A percentile compares a stretch with the other conserved stretches of the same genome.
These are phyloP conservation scores for Heterobasidion annosum DNA, from an alignment of 1,284 basidiomycete species.

Conservation along the genomic window DNA sequence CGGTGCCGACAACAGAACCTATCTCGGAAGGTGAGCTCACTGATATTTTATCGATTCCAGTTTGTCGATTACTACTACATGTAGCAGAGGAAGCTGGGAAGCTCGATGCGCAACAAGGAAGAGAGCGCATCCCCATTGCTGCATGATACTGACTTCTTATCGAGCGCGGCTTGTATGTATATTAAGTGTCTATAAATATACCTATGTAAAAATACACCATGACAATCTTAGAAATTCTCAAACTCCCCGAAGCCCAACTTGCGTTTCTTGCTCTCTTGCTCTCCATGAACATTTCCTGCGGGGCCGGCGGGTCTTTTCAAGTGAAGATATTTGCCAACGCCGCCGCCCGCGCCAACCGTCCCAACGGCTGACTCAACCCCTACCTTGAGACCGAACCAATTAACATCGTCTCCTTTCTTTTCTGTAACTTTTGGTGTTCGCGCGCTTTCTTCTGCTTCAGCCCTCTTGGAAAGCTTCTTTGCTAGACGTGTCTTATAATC, in stretches of 20 bases:
- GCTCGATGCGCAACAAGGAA: background rate
- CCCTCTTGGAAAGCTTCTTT: slow-evolving; percentile 63
- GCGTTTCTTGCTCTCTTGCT: slow-evolving; percentile 60
- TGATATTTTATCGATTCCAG: slow-evolving; percentile 1
- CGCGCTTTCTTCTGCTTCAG: slow-evolving; percentile 39
- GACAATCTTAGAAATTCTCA: slow-evolving; percentile 10
- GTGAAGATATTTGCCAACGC: slow-evolving; percentile 61
- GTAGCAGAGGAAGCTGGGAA: background rate
- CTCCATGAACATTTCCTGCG: slow-evolving; percentile 11
- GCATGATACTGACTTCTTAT: slow-evolving; percentile 1
- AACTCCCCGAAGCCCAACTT: slow-evolving; percentile 79
- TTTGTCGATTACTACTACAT: background rate
- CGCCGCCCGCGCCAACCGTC: slow-evolving; percentile 19
- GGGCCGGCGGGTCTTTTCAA: slow-evolving; percentile 34
- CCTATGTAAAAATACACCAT: background rate
- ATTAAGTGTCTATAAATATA: slow-evolving; percentile 4
- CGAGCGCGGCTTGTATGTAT: background rate
- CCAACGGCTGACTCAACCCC: slow-evolving; percentile 31
- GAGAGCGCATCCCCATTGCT: slow-evolving; percentile 9
- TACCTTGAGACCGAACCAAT: slow-evolving; percentile 80
- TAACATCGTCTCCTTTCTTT: slow-evolving; percentile 57
- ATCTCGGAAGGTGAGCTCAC: slow-evolving; percentile 18
- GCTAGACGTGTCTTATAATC: slow-evolving; percentile 71
- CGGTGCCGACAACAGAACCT: slow-evolving; percentile 40
- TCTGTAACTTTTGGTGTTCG: slow-evolving; percentile 18